Evolutionary conservation across 2,329 filamentous ascomycete genomes (phyloP), one percentile per base, ranked within the genome.

Genomic region (Aspergillus sp.): DNA sequence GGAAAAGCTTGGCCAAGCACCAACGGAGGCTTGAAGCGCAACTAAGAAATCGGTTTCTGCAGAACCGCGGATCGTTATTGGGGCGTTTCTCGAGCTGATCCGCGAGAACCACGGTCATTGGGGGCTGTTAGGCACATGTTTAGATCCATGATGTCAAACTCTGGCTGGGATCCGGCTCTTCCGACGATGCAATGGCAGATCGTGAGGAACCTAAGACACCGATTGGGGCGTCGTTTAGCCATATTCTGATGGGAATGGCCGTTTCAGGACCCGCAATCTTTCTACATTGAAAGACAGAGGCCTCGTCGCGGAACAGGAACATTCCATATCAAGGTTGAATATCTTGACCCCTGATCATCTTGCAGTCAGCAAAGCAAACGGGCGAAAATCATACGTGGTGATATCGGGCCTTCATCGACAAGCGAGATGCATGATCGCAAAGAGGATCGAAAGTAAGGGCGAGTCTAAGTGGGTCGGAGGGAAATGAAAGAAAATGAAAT

Each of bases 71-170:
- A 60, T 57, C 56, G 24, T 20, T 31, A 52, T 52, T 39, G 55
- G 57, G 60, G 57, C 50, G 50, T 51, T 26, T n/a, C 29, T 51
- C 45, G 46, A 50, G 46, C 31, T n/a, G 46, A 51, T 26, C 45
- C 56, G 46, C 51, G 52, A 45, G 24, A 55, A n/a, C 29, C 45
- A 22, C 16, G 14, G 36, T 42, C 36, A 42, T 42, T 42, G 16
- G 36, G 36, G 36, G 16, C 36, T 14, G 16, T 42, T n/a, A 42
- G 14, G 36, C 36, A 55, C 47, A 22, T 51, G 24, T 26, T 55
- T 9, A 45, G 52, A 58, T 58, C 39, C 47, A 58, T 58, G 57
- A 58, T 55, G 57, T 58, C 57, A 55, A 55, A 16, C 11, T 18
- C 11, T 45, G 56, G 31, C 52, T 58, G 16, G 49, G 24, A 32